phyloP scores from a whole-genome alignment of 1,284 basidiomycete genomes.

The Marasmius oreades region DNA sequence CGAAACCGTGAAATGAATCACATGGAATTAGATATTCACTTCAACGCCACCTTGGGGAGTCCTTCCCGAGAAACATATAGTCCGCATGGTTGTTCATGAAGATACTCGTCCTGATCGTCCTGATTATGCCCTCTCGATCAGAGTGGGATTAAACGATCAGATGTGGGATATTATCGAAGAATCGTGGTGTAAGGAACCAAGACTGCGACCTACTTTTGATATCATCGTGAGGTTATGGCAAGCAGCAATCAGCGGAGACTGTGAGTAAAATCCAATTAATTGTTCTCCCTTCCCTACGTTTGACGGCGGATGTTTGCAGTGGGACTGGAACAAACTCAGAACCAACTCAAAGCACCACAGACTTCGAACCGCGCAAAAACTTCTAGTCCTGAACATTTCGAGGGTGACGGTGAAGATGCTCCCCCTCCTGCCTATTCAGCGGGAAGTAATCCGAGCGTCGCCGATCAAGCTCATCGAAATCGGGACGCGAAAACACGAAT shows the following conservation, averaged over 20 bases:
- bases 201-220: slow-evolving; percentile 13
- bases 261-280: not conserved
- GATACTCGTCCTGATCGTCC: slow-evolving; percentile 23
- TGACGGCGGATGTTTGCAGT: not conserved
- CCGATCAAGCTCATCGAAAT: not conserved
- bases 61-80: slow-evolving; percentile 23
- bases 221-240: slow-evolving; percentile 9
- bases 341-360: not conserved
- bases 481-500: not conserved
- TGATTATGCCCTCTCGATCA: slow-evolving; percentile 12
- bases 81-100: slow-evolving; percentile 21
- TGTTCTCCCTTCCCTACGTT: not conserved
- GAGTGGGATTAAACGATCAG: slow-evolving; percentile 18
- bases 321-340: not conserved
- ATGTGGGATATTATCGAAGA: slow-evolving; percentile 24
- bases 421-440: not conserved
- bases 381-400: not conserved
- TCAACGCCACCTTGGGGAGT: slow-evolving; percentile 23
- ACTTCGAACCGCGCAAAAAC: not conserved
- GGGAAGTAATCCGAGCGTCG: not conserved
- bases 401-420: not conserved
- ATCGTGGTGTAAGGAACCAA: slow-evolving; percentile 21
- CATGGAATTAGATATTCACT: slow-evolving; percentile 18
- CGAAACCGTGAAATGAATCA: not conserved
- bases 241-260: not conserved